Evolutionary conservation across 1,284 basidiomycete genomes (phyloP).

Genomic region (Ustilago vetiveriae): DNA sequence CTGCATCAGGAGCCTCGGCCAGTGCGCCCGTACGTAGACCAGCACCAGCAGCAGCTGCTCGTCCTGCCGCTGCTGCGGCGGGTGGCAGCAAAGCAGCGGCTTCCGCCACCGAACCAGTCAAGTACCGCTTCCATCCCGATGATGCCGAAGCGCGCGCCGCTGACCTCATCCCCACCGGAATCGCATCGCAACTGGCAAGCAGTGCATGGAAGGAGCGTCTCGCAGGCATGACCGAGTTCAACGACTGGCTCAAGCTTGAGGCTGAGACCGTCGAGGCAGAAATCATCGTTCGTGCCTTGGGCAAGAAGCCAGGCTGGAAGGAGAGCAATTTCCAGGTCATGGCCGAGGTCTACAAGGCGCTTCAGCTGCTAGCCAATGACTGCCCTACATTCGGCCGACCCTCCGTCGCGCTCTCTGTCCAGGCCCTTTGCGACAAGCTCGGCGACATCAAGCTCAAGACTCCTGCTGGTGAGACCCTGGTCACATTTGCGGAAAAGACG

Average conservation of each 20-base stretch:
- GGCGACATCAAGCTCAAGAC: conserved; percentile 98
- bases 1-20: conserved; percentile 12
- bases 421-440: conserved; percentile 91
- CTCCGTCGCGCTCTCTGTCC: conserved; percentile 82
- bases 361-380: conserved; percentile 76
- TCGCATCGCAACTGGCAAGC: conserved; percentile 80
- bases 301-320: conserved; percentile 89
- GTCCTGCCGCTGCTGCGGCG: conserved; percentile 68
- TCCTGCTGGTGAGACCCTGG: conserved; percentile 88
- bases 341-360: conserved; percentile 59
- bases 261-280: conserved; percentile 83
- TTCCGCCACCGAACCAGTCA: conserved; percentile 77
- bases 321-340: conserved; percentile 94
- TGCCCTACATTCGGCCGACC: conserved; percentile 86
- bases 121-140: conserved; percentile 89
- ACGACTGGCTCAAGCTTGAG: conserved; percentile 79
- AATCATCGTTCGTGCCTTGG: conserved; percentile 85
- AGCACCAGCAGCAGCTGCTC: conserved; percentile 70
- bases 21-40: conserved; percentile 68
- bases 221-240: conserved; percentile 86
- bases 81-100: conserved; percentile 72
- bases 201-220: conserved; percentile 92
- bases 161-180: conserved; percentile 78
- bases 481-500: conserved; percentile 86
- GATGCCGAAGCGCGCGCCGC: conserved; percentile 86